phyloP scores from a whole-genome alignment of 495 filamentous ascomycete genomes.

The Pyrenula aspistea region DNA sequence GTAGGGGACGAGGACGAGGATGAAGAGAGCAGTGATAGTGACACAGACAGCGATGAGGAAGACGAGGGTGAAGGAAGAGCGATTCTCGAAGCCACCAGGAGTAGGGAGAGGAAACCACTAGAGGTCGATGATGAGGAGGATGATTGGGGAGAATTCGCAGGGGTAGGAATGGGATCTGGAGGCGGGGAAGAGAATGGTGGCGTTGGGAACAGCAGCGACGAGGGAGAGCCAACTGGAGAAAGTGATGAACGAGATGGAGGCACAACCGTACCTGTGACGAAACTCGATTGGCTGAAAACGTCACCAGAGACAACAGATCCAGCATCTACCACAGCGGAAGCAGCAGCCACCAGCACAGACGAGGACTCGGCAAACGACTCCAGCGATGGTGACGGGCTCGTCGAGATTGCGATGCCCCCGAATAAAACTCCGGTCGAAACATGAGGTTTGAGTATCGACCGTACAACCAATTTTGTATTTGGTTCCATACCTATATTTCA shows the following conservation, averaged over 20 bases:
- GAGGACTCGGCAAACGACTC: slow-evolving; percentile 26
- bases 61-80: slow-evolving; percentile 23
- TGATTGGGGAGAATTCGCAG: background rate
- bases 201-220: slow-evolving; percentile 18
- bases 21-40: slow-evolving; percentile 28
- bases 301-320: background rate
- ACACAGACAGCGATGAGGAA: slow-evolving; percentile 24
- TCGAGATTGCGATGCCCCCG: slow-evolving; percentile 21
- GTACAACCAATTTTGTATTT: no score
- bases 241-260: slow-evolving; percentile 22
- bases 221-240: slow-evolving; percentile 32
- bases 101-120: slow-evolving; percentile 29
- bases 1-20: slow-evolving; percentile 27
- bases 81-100: slow-evolving; percentile 15
- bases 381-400: slow-evolving; percentile 34
- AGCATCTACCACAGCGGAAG: slow-evolving; percentile 11
- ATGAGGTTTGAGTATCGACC: background rate
- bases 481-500: no score
- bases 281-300: background rate
- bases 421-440: background rate
- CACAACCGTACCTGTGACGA: slow-evolving; percentile 14
- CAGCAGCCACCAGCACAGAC: slow-evolving; percentile 28
- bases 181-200: background rate
- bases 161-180: background rate
- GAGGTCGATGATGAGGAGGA: slow-evolving; percentile 35